Evolutionary conservation across 768 basidiomycete genomes (phyloP).

Genomic region (Wakefieldia striispora): DNA sequence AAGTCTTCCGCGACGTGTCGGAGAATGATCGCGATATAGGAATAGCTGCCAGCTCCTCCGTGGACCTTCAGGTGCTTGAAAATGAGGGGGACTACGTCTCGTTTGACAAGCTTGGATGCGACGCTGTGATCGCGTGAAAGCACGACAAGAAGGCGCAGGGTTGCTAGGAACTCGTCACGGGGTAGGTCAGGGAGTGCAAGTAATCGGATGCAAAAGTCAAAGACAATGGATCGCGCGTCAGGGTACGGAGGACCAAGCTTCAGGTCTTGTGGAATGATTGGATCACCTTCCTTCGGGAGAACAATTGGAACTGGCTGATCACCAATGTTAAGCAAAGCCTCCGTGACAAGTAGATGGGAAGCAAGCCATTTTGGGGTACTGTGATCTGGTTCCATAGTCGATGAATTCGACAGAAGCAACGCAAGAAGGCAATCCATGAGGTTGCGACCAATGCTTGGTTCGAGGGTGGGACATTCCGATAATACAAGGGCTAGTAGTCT

Average conservation of each 20-base stretch:
- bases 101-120: constrained; percentile 66
- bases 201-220: constrained; percentile 75
- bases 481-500: constrained; percentile 83
- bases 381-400: constrained; percentile 50
- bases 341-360: constrained; percentile 79
- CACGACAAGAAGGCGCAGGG: constrained; percentile 78
- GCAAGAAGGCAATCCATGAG: constrained; percentile 71
- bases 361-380: constrained; percentile 83
- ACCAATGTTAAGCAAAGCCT: constrained; percentile 74
- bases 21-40: constrained; percentile 84
- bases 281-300: constrained; percentile 70
- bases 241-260: constrained; percentile 57
- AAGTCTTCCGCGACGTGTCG: constrained; percentile 88
- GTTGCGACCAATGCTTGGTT: constrained; percentile 51
- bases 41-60: constrained; percentile 65
- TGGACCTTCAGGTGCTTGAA: constrained; percentile 64
- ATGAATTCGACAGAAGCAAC: constrained; percentile 57
- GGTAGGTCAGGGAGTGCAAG: constrained; percentile 62
- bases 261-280: constrained; percentile 49
- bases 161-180: constrained; percentile 79
- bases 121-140: constrained; percentile 71
- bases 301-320: constrained; percentile 67
- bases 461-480: constrained; percentile 65
- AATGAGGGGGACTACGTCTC: constrained; percentile 59
- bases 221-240: constrained; percentile 63